Base-by-base conservation (phyloP, 2,329 filamentous ascomycete genomes). In the Fusarium tuaranense region DNA sequence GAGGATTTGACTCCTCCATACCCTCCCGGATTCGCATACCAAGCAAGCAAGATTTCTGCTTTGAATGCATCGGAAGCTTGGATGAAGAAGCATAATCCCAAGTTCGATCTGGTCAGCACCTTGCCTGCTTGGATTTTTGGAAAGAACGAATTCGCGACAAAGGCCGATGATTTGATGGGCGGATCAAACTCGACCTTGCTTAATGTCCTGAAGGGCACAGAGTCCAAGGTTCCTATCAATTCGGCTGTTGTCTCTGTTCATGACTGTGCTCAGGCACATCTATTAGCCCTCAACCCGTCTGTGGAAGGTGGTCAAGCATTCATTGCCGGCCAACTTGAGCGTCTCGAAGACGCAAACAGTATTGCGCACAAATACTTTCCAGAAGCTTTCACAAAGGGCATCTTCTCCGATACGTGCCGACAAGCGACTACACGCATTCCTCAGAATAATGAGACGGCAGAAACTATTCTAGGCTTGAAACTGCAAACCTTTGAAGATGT, bases 91-190 rank as follows among this genome's bases (percentile, higher is more conserved):
- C 58, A 46, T 8, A 57, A 10, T 2, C 58, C 57, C 16, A 30
- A 41, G 2, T 67, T 67, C 3, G 65, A 67, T 14, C 38, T 38
- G 46, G 53, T 55, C 5, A 63, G 16, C 27, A 38, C 57, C 3
- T 10, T 67, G 3, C 65, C 65, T 3, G 65, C 57, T 5, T 67
- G 65, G 65, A 63, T 67, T 5, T 67, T 59, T 48, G 65, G 65
- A 1, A 25, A 4, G 9, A 51, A 67, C 12, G 65, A 63, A 5
- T 41, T 63, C 18, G 58, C 58, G 1, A 5, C 25, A 1, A 63
- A 27, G 10, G 25, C 44, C 6, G 44, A 55, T 4, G 44, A 67
- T 10, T 14, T 67, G 9, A 32, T 55, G 32, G 30, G 32, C 1
- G 65, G 58, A 8, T 67, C 65, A 1, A 63, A 67, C 30, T 30